phyloP scores from a whole-genome alignment of 257 asterid genomes.

The Ehretia macrophylla region DNA sequence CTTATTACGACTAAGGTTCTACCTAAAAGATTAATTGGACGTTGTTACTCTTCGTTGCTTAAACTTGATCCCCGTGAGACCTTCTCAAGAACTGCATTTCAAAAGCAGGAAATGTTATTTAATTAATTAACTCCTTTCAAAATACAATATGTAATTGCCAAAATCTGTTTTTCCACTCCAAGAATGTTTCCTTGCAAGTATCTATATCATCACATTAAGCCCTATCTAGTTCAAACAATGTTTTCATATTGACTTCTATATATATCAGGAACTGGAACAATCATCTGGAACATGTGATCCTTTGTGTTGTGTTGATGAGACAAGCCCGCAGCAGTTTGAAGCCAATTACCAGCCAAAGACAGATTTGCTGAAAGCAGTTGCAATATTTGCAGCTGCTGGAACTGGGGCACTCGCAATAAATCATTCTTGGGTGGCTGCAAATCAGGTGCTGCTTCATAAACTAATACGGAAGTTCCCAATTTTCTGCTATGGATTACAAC shows the following conservation, averaged over 20 bases:
- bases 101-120: too few relatives aligned
- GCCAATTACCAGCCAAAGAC: slow-evolving; percentile 77
- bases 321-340: slow-evolving; percentile 66
- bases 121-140: too few relatives aligned
- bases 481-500: slow-evolving; percentile 12
- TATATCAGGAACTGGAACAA: slow-evolving; percentile 30
- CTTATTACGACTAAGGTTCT: not conserved
- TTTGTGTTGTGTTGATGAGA: slow-evolving; percentile 84
- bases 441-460: slow-evolving; percentile 57
- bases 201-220: not conserved
- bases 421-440: slow-evolving; percentile 93
- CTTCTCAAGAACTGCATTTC: too few relatives aligned
- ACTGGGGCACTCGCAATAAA: slow-evolving; percentile 82
- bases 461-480: slow-evolving; percentile 9
- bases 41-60: too few relatives aligned
- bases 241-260: not conserved
- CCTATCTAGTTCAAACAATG: not conserved
- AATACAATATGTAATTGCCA: not conserved
- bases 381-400: slow-evolving; percentile 81
- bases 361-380: slow-evolving; percentile 79
- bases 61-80: too few relatives aligned
- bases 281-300: slow-evolving; percentile 87
- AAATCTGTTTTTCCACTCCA: not conserved
- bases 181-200: not conserved
- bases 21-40: too few relatives aligned